Percentiles rank a stretch among this genome's conserved stretches.
Conservation (phyloP, 2,329 filamentous ascomycete genomes). For the Xylariaceae sp. region DNA sequence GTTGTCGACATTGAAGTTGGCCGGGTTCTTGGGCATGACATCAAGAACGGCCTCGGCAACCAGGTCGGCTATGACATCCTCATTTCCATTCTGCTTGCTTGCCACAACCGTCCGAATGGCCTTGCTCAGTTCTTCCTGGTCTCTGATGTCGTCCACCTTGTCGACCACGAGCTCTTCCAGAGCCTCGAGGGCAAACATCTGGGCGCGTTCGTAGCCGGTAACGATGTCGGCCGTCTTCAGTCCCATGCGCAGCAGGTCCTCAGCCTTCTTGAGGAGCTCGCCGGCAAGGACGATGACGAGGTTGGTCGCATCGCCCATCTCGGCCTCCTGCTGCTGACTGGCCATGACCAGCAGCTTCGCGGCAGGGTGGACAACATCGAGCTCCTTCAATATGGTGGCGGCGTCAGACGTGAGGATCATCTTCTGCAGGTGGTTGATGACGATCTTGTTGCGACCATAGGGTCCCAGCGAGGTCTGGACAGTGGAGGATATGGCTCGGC, state of each 20-base stretch:
- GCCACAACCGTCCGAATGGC: conserved; percentile 91
- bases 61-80: conserved; percentile 78
- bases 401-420: conserved; percentile 99
- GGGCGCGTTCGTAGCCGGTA: conserved; percentile 89
- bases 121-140: conserved; percentile 81
- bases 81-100: conserved; percentile 91
- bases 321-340: conserved; percentile 94
- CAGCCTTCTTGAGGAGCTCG: conserved; percentile 92
- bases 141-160: conserved; percentile 76
- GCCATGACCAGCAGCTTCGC: conserved; percentile 98
- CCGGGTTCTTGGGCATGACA: conserved; percentile 89
- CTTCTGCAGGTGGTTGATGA: conserved; percentile 99
- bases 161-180: conserved; percentile 88
- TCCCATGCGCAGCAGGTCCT: conserved; percentile 93
- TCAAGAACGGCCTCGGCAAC: conserved; percentile 80
- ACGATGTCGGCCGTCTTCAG: conserved; percentile 98
- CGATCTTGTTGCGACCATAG: conserved; percentile 98
- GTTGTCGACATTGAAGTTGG: conserved; percentile 98
- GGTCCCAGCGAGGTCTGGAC: conserved; percentile 96
- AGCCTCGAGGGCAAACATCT: conserved; percentile 75
- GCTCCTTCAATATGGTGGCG: conserved; percentile 91
- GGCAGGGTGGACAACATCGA: conserved; percentile 96
- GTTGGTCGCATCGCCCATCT: conserved; percentile 99
- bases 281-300: conserved; percentile 93
- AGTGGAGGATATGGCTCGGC: conserved; percentile 88